Evolutionary conservation across 306 rosid genomes (phyloP), one percentile per base, ranked within the genome.

Genomic region (Senna tora): DNA sequence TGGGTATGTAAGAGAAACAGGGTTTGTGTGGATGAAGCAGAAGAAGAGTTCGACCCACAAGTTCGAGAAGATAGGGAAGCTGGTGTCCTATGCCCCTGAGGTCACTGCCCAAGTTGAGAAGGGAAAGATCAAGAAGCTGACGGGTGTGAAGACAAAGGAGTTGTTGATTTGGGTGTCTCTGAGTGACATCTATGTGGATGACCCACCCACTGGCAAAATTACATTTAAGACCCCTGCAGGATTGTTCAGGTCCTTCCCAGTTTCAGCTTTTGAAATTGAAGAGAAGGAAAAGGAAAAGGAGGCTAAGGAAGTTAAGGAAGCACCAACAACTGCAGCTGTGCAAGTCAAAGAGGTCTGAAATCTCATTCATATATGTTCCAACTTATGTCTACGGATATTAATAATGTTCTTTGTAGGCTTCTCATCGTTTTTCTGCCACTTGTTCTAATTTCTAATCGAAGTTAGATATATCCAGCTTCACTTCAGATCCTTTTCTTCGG

Each of bases 1-100:
- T 69, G 99, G 99, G n/a, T 80, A 80, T 25, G 80, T 88, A n/a
- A 85, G 72, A 16, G 99, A 92, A 1, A 89, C 93, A 1, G 99
- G 99, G 0, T 91, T 85, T 19, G 96, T 95, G 62, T 89, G 99
- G 99, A 86, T 95, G 12, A 95, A 81, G 87, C 97, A 91, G 85
- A 88, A 88, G 74, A 84, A 84, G 72, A 77, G 58, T 80, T 28
- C 9, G 5, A 87, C 77, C 68, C 99, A 95, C 96, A 89, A 87
- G 79, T 95, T 91, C 58, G 87, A 91, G 1, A 87, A 92, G 85
- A 77, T 95, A 59, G 96, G 90, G 72, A 91, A 69, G 87, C 82
- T 73, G 8, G 90, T 79, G 6, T 50, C 82, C 1, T 95, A 89
- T 53, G 96, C 84, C 12, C 32, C 93, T 15, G 96, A 92, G 50